These are phyloP conservation scores for Penicillium sp. DNA, from an alignment of 2,329 filamentous ascomycete genomes.

Conservation along the genomic window DNA sequence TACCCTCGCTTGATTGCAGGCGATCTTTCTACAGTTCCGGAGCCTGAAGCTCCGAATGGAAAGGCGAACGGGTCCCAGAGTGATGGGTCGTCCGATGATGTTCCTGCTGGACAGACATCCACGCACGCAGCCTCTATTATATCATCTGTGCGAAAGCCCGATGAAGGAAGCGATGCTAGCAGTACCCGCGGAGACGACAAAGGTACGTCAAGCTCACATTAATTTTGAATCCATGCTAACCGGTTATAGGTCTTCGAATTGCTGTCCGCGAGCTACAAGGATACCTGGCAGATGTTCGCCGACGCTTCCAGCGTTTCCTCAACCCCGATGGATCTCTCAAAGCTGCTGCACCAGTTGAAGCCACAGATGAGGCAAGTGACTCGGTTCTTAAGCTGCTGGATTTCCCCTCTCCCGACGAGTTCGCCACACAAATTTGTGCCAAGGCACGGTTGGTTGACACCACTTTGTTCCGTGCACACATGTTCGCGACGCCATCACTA, in stretches of 20 bases:
- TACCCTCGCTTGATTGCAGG: conserved; percentile 85
- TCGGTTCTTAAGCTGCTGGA: conserved; percentile 49
- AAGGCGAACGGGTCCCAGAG: conserved; percentile 32
- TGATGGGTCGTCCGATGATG: conserved; percentile 31
- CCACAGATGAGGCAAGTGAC: conserved; percentile 43
- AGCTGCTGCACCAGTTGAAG: conserved; percentile 31
- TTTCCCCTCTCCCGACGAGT: conserved; percentile 58
- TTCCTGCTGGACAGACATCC: conserved; percentile 25
- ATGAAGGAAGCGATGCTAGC: conserved; percentile 42
- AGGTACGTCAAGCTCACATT: conserved; percentile 1
- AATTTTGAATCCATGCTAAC: neutral
- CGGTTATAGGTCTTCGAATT: conserved; percentile 64
- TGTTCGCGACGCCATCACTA: conserved; percentile 83
- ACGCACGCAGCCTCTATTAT: conserved; percentile 40
- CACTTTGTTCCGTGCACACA: conserved; percentile 89
- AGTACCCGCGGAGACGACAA: conserved; percentile 40
- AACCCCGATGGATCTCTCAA: conserved; percentile 57
- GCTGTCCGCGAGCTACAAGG: conserved; percentile 81
- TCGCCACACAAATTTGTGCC: conserved; percentile 62
- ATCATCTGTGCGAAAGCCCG: conserved; percentile 40
- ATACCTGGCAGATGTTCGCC: conserved; percentile 83
- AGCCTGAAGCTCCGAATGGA: conserved; percentile 42
- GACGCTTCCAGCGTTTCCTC: conserved; percentile 61
- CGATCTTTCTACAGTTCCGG: conserved; percentile 65
- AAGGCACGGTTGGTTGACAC: conserved; percentile 89